Percentiles rank a stretch among this genome's conserved stretches.
phyloP scores from a whole-genome alignment of 1,139 yeast species.

The Hyphopichia wangnamkhiaoensis region DNA sequence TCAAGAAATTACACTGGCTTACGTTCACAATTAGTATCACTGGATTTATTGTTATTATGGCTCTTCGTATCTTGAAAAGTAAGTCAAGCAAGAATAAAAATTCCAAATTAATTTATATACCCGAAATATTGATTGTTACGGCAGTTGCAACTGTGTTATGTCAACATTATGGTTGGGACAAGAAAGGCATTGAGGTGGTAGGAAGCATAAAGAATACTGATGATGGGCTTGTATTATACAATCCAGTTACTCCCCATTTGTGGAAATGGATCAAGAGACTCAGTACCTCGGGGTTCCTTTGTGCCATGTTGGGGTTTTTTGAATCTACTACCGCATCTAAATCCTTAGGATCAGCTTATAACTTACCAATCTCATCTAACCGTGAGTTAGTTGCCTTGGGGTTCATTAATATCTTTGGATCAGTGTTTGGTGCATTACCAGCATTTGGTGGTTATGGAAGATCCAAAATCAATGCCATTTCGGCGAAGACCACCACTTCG shows the following conservation, averaged over 20 bases:
- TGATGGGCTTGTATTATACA: slow-evolving; percentile 25
- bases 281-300: slow-evolving; percentile 63
- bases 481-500: slow-evolving; percentile 82
- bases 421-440: slow-evolving; percentile 79
- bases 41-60: slow-evolving; percentile 47
- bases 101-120: slow-evolving; percentile 49
- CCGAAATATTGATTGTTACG: slow-evolving; percentile 82
- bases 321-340: slow-evolving; percentile 94
- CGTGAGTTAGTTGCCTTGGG: slow-evolving; percentile 85
- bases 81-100: slow-evolving; percentile 14
- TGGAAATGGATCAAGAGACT: slow-evolving; percentile 42
- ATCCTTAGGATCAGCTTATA: slow-evolving; percentile 66
- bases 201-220: slow-evolving; percentile 57
- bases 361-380: slow-evolving; percentile 69
- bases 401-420: slow-evolving; percentile 63
- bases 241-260: slow-evolving; percentile 31
- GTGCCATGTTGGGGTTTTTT: slow-evolving; percentile 88
- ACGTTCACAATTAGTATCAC: slow-evolving; percentile 54
- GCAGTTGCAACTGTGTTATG: slow-evolving; percentile 63
- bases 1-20: slow-evolving; percentile 45
- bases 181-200: slow-evolving; percentile 62
- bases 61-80: slow-evolving; percentile 45
- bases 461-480: slow-evolving; percentile 81
- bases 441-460: slow-evolving; percentile 97
- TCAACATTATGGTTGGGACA: slow-evolving; percentile 52